phyloP scores from a whole-genome alignment of 768 basidiomycete species.

The Harrya chromipes region DNA sequence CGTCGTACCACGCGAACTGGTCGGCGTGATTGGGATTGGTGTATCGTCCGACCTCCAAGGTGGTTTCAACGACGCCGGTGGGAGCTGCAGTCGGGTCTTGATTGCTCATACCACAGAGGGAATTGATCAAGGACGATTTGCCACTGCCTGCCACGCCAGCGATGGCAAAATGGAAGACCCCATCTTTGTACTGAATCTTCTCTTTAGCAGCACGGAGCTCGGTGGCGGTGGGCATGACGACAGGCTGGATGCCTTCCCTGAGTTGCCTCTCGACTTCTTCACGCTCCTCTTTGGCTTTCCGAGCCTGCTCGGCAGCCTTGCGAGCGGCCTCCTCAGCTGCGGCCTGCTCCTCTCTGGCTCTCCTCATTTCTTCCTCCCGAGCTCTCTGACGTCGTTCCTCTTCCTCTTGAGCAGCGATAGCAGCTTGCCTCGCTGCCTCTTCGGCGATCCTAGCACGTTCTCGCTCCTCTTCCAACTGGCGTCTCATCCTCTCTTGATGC shows the following conservation, averaged over 20 bases:
- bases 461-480: slow-evolving; percentile 23
- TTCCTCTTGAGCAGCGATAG: slow-evolving; percentile 23
- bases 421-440: slow-evolving; percentile 24
- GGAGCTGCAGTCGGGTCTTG: slow-evolving; percentile 27
- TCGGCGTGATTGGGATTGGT: slow-evolving; percentile 21
- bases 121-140: slow-evolving; percentile 32
- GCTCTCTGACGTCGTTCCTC: slow-evolving; percentile 21
- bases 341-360: slow-evolving; percentile 11
- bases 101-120: slow-evolving; percentile 31
- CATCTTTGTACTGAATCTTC: slow-evolving; percentile 27
- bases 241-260: slow-evolving; percentile 28
- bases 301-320: slow-evolving; percentile 21
- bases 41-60: slow-evolving; percentile 29
- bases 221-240: slow-evolving; percentile 27
- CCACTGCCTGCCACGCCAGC: slow-evolving; percentile 32
- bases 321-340: slow-evolving; percentile 27
- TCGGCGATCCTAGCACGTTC: slow-evolving; percentile 14
- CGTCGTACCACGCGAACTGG: slow-evolving; percentile 36
- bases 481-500: slow-evolving; percentile 15
- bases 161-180: slow-evolving; percentile 29
- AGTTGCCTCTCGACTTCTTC: slow-evolving; percentile 23
- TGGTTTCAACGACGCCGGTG: slow-evolving; percentile 35
- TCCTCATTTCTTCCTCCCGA: slow-evolving; percentile 19
- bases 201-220: slow-evolving; percentile 26
- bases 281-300: slow-evolving; percentile 16